Base-by-base conservation (phyloP, 305 asterid species). In the Euphrasia arctica region DNA sequence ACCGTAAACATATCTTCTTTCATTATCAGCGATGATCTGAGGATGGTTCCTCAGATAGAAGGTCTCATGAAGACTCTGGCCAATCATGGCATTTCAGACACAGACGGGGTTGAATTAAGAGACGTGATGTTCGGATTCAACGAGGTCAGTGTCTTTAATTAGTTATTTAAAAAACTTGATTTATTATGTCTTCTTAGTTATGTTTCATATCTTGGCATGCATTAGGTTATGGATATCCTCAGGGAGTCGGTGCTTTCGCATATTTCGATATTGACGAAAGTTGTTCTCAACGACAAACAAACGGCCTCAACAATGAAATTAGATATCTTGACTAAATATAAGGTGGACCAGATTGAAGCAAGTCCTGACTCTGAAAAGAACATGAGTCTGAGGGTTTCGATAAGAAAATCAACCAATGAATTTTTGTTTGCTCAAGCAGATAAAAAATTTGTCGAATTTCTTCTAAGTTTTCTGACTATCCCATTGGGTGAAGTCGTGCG, bases 401-500 rank as follows among this genome's bases (percentile, higher is more conserved):
- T 67, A 0, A 62, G 63, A 4, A 68, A 60, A 64, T 71, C 74
- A 0, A 75, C 60, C 0, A 54, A 64, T 1, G 60, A 55, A 28
- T 11, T 68, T 2, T 3, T 75, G 63, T 48, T 49, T 50, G 66
- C 45, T 8, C 58, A 57, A 3, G 66, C 77, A 1, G 39, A 9
- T 5, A 51, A 42, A 0, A 63, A 66, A 3, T 77, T 77, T 1
- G 45, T 73, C 0, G 71, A 59, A 6, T 52, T 72, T 10, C 68
- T 72, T 5, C 34, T 65, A n/a, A 62, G 70, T 31, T 62, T 76
- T 18, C 71, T 77, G n/a, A 6, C 25, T 2, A 2, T 73, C 9
- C 71, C 81, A 0, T 7, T 73, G 5, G 78, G 76, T 36, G 29
- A n/a, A 11, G 72, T 65, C 1, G 50, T 48, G 54, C 15, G 8